These are phyloP conservation scores for Rubus idaeus DNA, from an alignment of 306 rosid species.

Conservation along the genomic window DNA sequence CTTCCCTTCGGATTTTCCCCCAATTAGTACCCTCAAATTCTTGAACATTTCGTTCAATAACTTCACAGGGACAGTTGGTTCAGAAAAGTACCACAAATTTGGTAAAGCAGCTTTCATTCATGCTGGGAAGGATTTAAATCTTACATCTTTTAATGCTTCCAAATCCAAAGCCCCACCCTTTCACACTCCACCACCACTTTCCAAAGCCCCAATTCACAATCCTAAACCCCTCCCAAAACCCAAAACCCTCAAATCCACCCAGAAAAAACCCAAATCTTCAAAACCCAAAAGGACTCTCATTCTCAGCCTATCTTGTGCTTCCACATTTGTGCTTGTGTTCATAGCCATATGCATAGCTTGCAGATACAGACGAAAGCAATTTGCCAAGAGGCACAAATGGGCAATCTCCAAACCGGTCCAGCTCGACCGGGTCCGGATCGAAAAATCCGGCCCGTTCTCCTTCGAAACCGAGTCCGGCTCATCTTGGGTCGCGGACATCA, in stretches of 20 bases:
- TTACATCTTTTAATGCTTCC: constrained; percentile 26
- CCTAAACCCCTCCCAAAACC: constrained; percentile 21
- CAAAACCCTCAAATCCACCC: constrained; percentile 5
- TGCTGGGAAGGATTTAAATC: constrained; percentile 48
- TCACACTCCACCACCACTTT: constrained; percentile 2
- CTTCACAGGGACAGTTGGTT: constrained; percentile 35
- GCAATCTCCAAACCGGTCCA: constrained; percentile 84
- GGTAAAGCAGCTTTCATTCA: constrained; percentile 58
- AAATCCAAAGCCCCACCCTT: constrained; percentile 30
- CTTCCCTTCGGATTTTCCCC: constrained; percentile 85
- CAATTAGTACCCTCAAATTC: constrained; percentile 38
- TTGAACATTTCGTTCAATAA: constrained; percentile 70
- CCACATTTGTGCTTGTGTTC: constrained; percentile 28
- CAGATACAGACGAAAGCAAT: constrained; percentile 39
- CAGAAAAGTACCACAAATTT: constrained; percentile 37
- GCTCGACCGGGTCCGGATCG: constrained; percentile 46
- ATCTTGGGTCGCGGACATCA: constrained; percentile 88
- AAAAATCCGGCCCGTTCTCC: constrained; percentile 85
- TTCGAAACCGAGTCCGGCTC: constrained; percentile 90
- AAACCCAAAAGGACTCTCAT: constrained; percentile 27
- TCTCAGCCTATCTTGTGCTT: constrained; percentile 31
- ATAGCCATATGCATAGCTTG: constrained; percentile 25
- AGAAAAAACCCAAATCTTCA: constrained; percentile 27
- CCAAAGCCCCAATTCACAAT: constrained; percentile 1
- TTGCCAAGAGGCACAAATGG: constrained; percentile 65